Evolutionary conservation across 345 rosid genomes (phyloP).

Genomic region (Rhizophora mangle): DNA sequence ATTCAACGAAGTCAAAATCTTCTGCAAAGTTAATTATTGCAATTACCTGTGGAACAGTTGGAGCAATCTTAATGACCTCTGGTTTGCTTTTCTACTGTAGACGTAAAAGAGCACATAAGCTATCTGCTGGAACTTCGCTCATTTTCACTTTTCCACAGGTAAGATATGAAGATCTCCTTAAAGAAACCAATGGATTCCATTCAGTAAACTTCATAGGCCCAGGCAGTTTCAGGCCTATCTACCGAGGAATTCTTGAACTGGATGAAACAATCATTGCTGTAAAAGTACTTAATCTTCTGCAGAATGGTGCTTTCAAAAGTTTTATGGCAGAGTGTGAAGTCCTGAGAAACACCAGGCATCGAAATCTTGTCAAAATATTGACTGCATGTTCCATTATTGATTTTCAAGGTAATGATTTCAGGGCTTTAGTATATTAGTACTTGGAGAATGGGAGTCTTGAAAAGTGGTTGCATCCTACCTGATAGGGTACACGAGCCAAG

Average conservation of each 20-base stretch:
- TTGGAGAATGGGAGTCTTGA: too few species aligned
- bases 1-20: too few species aligned
- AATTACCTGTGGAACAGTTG: not conserved
- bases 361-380: not conserved
- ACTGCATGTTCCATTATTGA: too few species aligned
- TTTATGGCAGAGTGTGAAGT: slow-evolving; percentile 13
- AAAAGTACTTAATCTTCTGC: slow-evolving; percentile 2
- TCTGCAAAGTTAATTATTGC: not conserved
- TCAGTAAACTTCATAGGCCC: not conserved
- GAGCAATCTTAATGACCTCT: not conserved
- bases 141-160: not conserved
- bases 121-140: not conserved
- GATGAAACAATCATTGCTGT: slow-evolving; percentile 2
- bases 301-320: slow-evolving; percentile 1
- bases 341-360: not conserved
- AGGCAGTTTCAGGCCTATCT: slow-evolving; percentile 10
- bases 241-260: not conserved
- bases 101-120: not conserved
- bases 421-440: too few species aligned
- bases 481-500: too few species aligned
- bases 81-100: not conserved
- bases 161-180: not conserved
- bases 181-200: not conserved
- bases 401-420: too few species aligned
- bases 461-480: too few species aligned